A percentile compares a stretch with the other conserved stretches of the same genome.
Evolutionary conservation across 2,329 filamentous ascomycete genomes (phyloP).

Genomic region (Thielaviopsis euricoi): DNA sequence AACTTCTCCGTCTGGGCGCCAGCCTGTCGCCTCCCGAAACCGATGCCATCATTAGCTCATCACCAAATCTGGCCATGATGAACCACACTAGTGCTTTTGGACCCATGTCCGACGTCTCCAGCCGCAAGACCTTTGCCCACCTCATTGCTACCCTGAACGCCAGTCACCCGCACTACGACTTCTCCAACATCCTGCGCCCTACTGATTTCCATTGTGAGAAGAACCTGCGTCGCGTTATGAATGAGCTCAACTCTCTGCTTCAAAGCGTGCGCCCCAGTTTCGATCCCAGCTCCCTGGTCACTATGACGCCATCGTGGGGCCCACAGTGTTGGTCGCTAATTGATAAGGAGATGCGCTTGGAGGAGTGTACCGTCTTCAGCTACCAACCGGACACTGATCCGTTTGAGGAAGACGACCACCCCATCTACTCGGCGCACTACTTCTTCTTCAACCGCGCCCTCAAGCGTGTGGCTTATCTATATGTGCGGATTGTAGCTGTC

Average conservation of each 20-base stretch:
- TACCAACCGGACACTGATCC: conserved; percentile 83
- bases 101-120: conserved; percentile 70
- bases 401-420: conserved; percentile 79
- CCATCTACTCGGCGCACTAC: conserved; percentile 90
- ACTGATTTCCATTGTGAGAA: conserved; percentile 79
- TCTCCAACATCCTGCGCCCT: conserved; percentile 78
- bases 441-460: conserved; percentile 92
- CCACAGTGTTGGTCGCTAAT: conserved; percentile 84
- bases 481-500: conserved; percentile 74
- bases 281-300: conserved; percentile 19
- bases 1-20: conserved; percentile 69
- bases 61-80: conserved; percentile 41
- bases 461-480: conserved; percentile 88
- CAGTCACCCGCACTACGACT: conserved; percentile 83
- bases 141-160: conserved; percentile 93
- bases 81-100: conserved; percentile 85
- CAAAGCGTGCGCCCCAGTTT: conserved; percentile 60
- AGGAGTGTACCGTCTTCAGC: conserved; percentile 76
- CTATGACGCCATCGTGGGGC: conserved; percentile 43
- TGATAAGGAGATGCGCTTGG: conserved; percentile 85
- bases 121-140: conserved; percentile 85
- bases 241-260: conserved; percentile 71
- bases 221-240: conserved; percentile 66
- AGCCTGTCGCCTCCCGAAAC: conserved; percentile 73
- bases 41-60: conserved; percentile 49